Evolutionary conservation across 345 rosid genomes (phyloP).

Genomic region (Gossypium rotundifolium): DNA sequence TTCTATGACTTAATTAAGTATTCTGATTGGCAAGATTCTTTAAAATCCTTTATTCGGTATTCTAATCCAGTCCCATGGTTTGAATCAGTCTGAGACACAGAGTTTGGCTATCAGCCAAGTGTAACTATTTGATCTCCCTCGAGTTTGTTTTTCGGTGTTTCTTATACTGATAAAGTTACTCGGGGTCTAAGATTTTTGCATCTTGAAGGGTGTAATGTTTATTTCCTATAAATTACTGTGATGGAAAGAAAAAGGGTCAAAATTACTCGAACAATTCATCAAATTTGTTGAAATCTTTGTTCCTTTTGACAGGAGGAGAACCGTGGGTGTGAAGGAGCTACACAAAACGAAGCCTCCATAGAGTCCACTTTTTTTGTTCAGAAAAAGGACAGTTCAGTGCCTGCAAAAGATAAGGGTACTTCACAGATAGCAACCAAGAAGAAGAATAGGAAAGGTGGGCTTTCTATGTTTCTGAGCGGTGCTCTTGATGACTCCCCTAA

Average conservation of each 20-base stretch:
- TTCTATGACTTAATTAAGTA: background rate
- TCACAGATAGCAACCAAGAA: constrained; percentile 43
- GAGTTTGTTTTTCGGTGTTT: background rate
- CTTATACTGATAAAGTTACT: background rate
- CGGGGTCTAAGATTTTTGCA: background rate
- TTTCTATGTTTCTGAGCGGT: constrained; percentile 93
- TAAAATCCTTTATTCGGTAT: background rate
- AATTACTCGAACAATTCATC: background rate
- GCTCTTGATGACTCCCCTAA: constrained; percentile 79
- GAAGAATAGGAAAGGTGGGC: constrained; percentile 91
- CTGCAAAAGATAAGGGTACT: constrained; percentile 38
- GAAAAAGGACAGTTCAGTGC: constrained; percentile 35
- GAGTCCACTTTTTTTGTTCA: constrained; percentile 32
- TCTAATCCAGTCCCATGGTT: background rate
- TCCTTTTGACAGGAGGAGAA: constrained; percentile 38
- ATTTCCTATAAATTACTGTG: background rate
- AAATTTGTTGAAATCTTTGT: constrained; percentile 12
- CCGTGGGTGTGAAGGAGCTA: constrained; percentile 15
- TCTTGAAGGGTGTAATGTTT: background rate
- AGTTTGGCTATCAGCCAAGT: background rate
- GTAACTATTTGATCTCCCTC: background rate
- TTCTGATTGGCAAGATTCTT: background rate
- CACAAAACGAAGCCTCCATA: constrained; percentile 24
- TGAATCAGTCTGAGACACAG: background rate
- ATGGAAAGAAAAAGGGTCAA: background rate